phyloP scores from a whole-genome alignment of 1,284 basidiomycete genomes.

The Phellopilus nigrolimitatus region DNA sequence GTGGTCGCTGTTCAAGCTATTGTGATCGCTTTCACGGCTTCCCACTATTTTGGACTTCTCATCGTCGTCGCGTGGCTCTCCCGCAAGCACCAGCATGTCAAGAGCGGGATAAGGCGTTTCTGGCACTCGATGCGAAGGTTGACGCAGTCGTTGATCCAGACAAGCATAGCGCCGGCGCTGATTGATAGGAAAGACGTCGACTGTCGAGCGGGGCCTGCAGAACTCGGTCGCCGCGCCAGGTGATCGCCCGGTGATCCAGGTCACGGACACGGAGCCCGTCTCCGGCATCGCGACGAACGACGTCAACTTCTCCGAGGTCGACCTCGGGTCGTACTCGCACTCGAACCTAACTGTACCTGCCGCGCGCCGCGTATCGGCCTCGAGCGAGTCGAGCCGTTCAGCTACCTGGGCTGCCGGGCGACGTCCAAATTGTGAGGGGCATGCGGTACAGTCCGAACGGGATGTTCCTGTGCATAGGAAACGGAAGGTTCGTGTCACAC shows the following conservation, averaged over 20 bases:
- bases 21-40: slow-evolving; percentile 5
- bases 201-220: slow-evolving; percentile 1
- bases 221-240: not conserved
- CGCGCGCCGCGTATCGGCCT: slow-evolving; percentile 7
- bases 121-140: slow-evolving; percentile 2
- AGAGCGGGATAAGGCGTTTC: not conserved
- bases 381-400: slow-evolving; percentile 16
- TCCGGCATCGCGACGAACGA: not conserved
- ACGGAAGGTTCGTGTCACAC: slow-evolving; percentile 3
- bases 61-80: slow-evolving; percentile 3
- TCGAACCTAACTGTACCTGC: slow-evolving; percentile 6
- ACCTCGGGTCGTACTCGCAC: not conserved
- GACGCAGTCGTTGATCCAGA: not conserved
- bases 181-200: not conserved
- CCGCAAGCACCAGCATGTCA: not conserved
- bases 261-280: slow-evolving; percentile 9
- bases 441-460: slow-evolving; percentile 18
- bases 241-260: slow-evolving; percentile 5
- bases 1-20: not conserved
- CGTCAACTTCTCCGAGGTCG: not conserved
- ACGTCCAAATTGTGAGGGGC: slow-evolving; percentile 10
- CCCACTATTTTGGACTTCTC: slow-evolving; percentile 7
- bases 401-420: slow-evolving; percentile 10
- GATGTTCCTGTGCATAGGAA: slow-evolving; percentile 17
- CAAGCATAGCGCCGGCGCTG: not conserved